phyloP scores from a whole-genome alignment of 2,329 filamentous ascomycete species.

The Pseudogymnoascus sp. region DNA sequence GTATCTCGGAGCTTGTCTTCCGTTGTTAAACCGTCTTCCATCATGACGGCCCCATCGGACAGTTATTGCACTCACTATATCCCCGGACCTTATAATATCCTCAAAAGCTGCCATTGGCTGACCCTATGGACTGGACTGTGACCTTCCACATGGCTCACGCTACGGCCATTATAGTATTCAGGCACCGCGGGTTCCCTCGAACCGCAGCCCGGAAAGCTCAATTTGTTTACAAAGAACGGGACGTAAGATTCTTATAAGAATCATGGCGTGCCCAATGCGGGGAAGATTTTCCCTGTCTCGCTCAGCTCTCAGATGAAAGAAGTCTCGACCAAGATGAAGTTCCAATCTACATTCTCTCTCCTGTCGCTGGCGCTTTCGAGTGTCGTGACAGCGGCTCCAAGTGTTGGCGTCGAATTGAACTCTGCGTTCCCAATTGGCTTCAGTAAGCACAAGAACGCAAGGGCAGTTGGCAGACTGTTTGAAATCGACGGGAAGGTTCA shows the following conservation, averaged over 20 bases:
- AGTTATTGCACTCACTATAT: neutral
- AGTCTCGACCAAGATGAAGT: neutral
- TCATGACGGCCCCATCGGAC: neutral
- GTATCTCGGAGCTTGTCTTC: neutral
- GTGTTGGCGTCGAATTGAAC: constrained; percentile 8
- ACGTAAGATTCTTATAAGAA: neutral
- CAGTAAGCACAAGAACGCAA: constrained; percentile 14
- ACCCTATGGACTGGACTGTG: neutral
- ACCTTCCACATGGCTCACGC: neutral
- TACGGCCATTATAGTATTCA: neutral
- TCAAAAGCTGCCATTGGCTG: neutral
- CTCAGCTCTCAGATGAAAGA: neutral
- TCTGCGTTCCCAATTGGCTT: constrained; percentile 16
- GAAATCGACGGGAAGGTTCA: constrained; percentile 37
- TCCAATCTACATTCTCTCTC: constrained; percentile 4
- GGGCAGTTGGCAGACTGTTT: constrained; percentile 30
- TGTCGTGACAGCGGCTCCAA: neutral
- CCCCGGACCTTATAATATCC: neutral
- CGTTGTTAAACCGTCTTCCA: neutral
- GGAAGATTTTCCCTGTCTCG: neutral
- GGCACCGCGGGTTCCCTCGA: neutral
- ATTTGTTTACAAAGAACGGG: neutral
- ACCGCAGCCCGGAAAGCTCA: constrained; percentile 2
- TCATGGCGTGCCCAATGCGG: neutral
- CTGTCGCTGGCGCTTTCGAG: neutral